These are phyloP conservation scores for Oidiodendron maius DNA, from an alignment of 495 filamentous ascomycete species.

Conservation along the genomic window DNA sequence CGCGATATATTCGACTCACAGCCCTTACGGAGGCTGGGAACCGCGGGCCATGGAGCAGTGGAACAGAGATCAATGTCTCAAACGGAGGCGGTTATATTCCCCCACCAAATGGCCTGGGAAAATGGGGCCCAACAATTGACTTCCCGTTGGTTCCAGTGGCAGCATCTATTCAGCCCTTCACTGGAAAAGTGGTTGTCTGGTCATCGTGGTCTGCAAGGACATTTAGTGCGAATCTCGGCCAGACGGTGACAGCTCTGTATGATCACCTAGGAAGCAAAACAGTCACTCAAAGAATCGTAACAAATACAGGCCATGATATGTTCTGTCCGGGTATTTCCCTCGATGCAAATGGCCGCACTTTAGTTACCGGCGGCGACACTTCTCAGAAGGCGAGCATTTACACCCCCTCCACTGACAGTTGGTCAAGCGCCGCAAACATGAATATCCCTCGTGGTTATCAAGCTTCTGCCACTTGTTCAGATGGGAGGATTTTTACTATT, in stretches of 20 bases:
- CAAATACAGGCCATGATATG: conserved; percentile 46
- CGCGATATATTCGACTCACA: conserved; percentile 36
- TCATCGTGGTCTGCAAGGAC: conserved; percentile 34
- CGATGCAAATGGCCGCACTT: conserved; percentile 41
- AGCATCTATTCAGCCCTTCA: conserved; percentile 21
- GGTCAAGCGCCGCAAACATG: conserved; percentile 34
- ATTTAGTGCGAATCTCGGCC: conserved; percentile 20
- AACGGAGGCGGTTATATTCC: conserved; percentile 1
- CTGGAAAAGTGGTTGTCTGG: conserved; percentile 37
- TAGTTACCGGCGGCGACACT: conserved; percentile 48
- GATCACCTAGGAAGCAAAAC: conserved; percentile 1
- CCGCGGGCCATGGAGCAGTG: conserved; percentile 26
- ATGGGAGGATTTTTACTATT: conserved; percentile 54
- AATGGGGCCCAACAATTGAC: conserved; percentile 44
- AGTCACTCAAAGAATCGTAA: conserved; percentile 3
- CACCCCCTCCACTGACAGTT: conserved; percentile 24
- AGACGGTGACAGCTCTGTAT: conserved; percentile 37
- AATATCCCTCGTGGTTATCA: conserved; percentile 52
- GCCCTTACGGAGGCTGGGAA: conserved; percentile 30
- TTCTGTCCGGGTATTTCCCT: conserved; percentile 57
- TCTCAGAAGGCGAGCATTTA: conserved; percentile 42
- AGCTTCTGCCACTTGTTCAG: conserved; percentile 40
- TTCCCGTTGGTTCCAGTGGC: conserved; percentile 45
- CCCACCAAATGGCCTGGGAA: conserved; percentile 25
- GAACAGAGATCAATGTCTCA: conserved; percentile 21